Percentiles rank a stretch among this genome's conserved stretches.
These are phyloP conservation scores for Mycena chlorophos DNA, from an alignment of 768 basidiomycete species.

Conservation along the genomic window DNA sequence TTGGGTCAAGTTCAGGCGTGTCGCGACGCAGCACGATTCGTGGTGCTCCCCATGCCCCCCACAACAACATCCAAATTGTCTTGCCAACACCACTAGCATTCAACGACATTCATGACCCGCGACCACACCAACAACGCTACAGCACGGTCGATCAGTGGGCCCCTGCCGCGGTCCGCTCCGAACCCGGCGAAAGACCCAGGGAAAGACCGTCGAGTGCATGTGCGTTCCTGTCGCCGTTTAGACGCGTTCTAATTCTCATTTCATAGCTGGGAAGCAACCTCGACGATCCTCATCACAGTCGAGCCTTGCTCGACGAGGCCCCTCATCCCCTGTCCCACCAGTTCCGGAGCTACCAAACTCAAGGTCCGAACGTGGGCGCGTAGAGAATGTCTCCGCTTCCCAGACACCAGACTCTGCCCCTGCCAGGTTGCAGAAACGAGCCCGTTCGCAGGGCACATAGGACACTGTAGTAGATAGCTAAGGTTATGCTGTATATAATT, in stretches of 20 bases:
- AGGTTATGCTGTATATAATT: neutral
- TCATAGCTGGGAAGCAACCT: conserved; percentile 10
- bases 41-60: conserved; percentile 62
- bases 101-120: conserved; percentile 32
- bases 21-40: conserved; percentile 42
- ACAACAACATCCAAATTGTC: conserved; percentile 64
- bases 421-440: conserved; percentile 16
- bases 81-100: conserved; percentile 61
- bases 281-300: conserved; percentile 14
- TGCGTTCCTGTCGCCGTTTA: neutral
- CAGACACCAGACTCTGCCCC: conserved; percentile 4
- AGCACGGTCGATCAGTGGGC: conserved; percentile 41
- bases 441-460: conserved; percentile 10
- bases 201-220: conserved; percentile 9
- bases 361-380: conserved; percentile 12
- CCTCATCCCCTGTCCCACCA: conserved; percentile 10
- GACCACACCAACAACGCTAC: conserved; percentile 10
- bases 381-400: conserved; percentile 1
- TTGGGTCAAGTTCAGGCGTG: conserved; percentile 37
- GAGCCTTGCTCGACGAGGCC: conserved; percentile 7
- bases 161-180: conserved; percentile 19
- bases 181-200: conserved; percentile 14
- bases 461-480: neutral
- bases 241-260: neutral
- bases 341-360: conserved; percentile 16